Base-by-base conservation (phyloP, 208 protist genomes). In the Acanthamoeba healyi region DNA sequence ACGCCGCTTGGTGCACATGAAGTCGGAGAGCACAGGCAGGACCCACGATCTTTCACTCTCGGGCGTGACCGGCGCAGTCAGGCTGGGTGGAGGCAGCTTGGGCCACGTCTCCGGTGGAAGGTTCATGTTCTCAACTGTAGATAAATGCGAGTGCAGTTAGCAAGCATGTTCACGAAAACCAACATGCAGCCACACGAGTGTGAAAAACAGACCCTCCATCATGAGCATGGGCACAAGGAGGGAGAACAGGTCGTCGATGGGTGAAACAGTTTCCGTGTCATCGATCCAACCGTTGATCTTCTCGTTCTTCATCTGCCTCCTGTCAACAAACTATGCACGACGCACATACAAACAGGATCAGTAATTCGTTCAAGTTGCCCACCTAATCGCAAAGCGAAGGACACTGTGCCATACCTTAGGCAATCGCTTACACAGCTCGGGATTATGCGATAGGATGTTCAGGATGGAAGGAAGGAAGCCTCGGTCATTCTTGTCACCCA, bases 351-450 rank as follows among this genome's bases (percentile, higher is more conserved):
- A 9, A 14, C 17, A 54, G 72, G 17, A 42, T 40, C 17, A 74
- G 36, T 14, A 15, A 74, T 10, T 61, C 54, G 54, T 29, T 44
- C 29, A 88, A 88, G 29, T 67, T 51, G 26, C 40, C 32, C 79
- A 88, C 32, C 36, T 44, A n/a, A n/a, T n/a, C n/a, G n/a, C n/a
- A n/a, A n/a, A n/a, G n/a, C n/a, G n/a, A n/a, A n/a, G n/a, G n/a
- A n/a, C n/a, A n/a, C n/a, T n/a, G n/a, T n/a, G n/a, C n/a, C 9
- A 51, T 86, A 94, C 92, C 67, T 94, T 94, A 14, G 94, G 94
- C 36, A 95, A 36, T 26, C 94, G 19, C 34, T 94, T 24, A 17
- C 89, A 94, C 26, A 94, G 40, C 36, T 79, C 89, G 32, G 94
- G 94, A 15, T 95, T 95, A 14, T 70, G 88, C 26, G 82, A 91